Evolutionary conservation across 2,329 filamentous ascomycete genomes (phyloP).

Genomic region (Neurospora sp.): DNA sequence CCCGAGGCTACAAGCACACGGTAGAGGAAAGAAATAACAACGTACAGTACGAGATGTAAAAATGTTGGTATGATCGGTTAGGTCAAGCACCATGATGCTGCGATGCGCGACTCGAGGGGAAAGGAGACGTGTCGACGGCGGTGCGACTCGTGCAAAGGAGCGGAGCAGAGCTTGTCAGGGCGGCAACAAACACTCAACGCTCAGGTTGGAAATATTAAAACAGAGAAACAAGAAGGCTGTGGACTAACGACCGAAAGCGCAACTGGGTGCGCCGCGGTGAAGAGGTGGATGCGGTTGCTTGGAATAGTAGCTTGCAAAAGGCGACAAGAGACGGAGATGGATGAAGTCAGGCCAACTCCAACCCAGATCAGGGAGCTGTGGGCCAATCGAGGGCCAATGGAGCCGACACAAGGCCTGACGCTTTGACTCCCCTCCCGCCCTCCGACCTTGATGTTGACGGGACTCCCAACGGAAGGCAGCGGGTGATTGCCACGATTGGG

Average conservation of each 20-base stretch:
- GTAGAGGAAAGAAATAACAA: conserved; percentile 1
- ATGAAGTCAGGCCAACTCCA: not conserved
- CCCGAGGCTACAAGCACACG: not conserved
- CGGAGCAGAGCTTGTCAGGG: not conserved
- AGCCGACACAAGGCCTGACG: not conserved
- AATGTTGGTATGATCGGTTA: conserved; percentile 8
- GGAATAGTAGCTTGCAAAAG: not conserved
- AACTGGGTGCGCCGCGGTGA: not conserved
- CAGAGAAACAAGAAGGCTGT: not conserved
- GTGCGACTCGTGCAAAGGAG: not conserved
- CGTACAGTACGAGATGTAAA: conserved; percentile 13
- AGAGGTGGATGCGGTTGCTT: not conserved
- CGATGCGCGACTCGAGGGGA: conserved; percentile 2
- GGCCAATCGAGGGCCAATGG: not conserved
- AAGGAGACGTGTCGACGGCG: not conserved
- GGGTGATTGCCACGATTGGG: not conserved
- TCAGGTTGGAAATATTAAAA: not conserved
- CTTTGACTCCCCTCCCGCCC: not conserved
- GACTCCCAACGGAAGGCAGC: not conserved
- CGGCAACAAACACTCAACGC: not conserved
- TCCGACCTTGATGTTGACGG: not conserved
- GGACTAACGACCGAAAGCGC: not conserved
- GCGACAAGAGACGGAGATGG: not conserved
- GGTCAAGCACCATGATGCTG: conserved; percentile 16
- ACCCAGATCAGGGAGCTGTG: not conserved